These are phyloP conservation scores for Quercus aquifolioides DNA, from an alignment of 306 rosid genomes.

Conservation along the genomic window DNA sequence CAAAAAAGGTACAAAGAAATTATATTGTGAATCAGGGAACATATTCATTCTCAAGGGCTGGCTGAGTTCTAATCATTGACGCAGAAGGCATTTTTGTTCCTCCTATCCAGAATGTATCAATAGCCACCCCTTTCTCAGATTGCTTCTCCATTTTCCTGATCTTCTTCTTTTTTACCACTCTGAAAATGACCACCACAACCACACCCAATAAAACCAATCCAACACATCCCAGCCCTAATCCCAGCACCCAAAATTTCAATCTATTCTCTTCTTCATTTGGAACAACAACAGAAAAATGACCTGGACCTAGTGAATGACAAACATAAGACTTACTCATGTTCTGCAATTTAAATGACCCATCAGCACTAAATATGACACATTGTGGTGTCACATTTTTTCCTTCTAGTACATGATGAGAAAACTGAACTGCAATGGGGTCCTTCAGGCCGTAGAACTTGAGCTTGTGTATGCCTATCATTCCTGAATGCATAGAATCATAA, in stretches of 20 bases:
- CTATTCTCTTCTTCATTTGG: slow-evolving; percentile 11
- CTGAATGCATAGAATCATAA: slow-evolving; percentile 45
- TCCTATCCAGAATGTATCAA: slow-evolving; percentile 76
- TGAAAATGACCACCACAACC: slow-evolving; percentile 21
- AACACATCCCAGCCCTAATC: slow-evolving; percentile 44
- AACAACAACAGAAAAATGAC: slow-evolving; percentile 64
- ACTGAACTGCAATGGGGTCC: slow-evolving; percentile 48
- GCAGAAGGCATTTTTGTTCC: slow-evolving; percentile 79
- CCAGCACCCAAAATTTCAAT: slow-evolving; percentile 31
- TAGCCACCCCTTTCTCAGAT: slow-evolving; percentile 54
- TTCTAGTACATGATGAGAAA: slow-evolving; percentile 17
- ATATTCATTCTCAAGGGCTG: slow-evolving; percentile 54
- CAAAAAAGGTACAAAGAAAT: not conserved
- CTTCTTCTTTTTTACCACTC: slow-evolving; percentile 34
- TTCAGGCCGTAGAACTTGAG: slow-evolving; percentile 31
- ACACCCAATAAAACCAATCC: slow-evolving; percentile 43
- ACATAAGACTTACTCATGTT: slow-evolving; percentile 42
- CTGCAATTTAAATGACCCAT: slow-evolving; percentile 41
- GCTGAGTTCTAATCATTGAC: slow-evolving; percentile 72
- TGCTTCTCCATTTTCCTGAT: slow-evolving; percentile 53
- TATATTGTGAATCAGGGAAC: slow-evolving; percentile 16
- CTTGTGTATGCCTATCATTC: slow-evolving; percentile 18
- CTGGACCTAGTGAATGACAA: slow-evolving; percentile 42
- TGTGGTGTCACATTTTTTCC: slow-evolving; percentile 34
- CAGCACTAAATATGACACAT: slow-evolving; percentile 52